Evolutionary conservation across 148 eudicot species (phyloP).

Genomic region (Camellia sinensis): DNA sequence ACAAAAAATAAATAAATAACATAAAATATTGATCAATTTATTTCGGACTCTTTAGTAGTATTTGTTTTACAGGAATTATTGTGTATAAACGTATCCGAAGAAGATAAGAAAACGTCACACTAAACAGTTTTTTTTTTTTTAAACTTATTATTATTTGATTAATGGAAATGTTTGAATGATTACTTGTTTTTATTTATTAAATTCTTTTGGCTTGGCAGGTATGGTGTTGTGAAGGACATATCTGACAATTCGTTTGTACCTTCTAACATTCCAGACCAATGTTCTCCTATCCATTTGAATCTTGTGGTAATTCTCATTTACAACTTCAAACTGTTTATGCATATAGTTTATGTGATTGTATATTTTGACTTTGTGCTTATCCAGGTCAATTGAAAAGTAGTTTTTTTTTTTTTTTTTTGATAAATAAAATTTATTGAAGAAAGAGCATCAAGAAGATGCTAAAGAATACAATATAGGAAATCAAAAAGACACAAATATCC

Average conservation of each 20-base stretch:
- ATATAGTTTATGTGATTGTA: not conserved
- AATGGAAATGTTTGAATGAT: not conserved
- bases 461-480: too few species aligned
- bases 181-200: not conserved
- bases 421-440: too few species aligned
- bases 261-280: slow-evolving; percentile 56
- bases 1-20: too few species aligned
- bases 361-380: not conserved
- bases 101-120: too few species aligned
- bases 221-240: slow-evolving; percentile 54
- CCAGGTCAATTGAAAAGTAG: not conserved
- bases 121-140: not conserved
- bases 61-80: not conserved
- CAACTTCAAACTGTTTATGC: not conserved
- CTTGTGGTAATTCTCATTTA: slow-evolving; percentile 65
- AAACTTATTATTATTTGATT: not conserved
- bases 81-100: too few species aligned
- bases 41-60: too few species aligned
- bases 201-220: slow-evolving; percentile 34
- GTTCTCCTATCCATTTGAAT: slow-evolving; percentile 85
- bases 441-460: too few species aligned
- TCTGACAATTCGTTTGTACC: slow-evolving; percentile 47
- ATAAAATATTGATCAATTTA: too few species aligned
- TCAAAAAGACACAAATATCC: too few species aligned
- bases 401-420: not conserved